Evolutionary conservation across 257 asterid genomes (phyloP).

Genomic region (Lithospermum erythrorhizon): DNA sequence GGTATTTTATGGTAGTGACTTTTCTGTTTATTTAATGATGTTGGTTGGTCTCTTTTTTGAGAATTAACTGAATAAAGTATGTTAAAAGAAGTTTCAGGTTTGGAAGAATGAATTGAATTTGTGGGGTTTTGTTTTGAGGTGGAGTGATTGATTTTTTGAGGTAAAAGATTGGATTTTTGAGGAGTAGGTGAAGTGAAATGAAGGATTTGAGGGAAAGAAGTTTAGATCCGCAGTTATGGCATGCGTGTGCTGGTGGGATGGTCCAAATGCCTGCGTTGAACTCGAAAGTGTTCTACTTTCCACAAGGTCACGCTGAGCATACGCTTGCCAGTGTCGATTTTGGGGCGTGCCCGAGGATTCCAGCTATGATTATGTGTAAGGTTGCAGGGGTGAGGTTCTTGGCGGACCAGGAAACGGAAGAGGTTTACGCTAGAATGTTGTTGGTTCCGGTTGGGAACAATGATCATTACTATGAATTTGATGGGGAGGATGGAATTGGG

Average conservation of each 20-base stretch:
- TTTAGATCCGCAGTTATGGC: conserved; percentile 63
- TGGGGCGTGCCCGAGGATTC: conserved; percentile 28
- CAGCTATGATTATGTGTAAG: conserved; percentile 43
- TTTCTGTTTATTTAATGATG: background rate
- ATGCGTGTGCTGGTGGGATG: conserved; percentile 68
- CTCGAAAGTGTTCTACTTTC: conserved; percentile 45
- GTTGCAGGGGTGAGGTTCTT: conserved; percentile 39
- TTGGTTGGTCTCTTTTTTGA: background rate
- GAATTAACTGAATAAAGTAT: conserved; percentile 8
- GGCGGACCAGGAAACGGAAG: conserved; percentile 49
- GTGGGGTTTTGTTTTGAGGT: conserved; percentile 7
- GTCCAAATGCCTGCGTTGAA: conserved; percentile 47
- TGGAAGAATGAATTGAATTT: background rate
- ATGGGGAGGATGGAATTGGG: conserved; percentile 17
- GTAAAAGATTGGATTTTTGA: conserved; percentile 6
- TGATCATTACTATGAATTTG: conserved; percentile 15
- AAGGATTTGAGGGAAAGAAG: conserved; percentile 25
- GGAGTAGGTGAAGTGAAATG: conserved; percentile 11
- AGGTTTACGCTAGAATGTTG: conserved; percentile 34
- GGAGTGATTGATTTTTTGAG: background rate
- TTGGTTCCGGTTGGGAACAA: conserved; percentile 26
- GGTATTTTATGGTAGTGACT: too few species aligned
- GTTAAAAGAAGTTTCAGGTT: too few species aligned
- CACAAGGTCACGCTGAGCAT: conserved; percentile 70
- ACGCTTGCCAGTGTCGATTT: conserved; percentile 42